Base-by-base conservation (phyloP, 208 protist species). In the Trypanosoma lewisi region DNA sequence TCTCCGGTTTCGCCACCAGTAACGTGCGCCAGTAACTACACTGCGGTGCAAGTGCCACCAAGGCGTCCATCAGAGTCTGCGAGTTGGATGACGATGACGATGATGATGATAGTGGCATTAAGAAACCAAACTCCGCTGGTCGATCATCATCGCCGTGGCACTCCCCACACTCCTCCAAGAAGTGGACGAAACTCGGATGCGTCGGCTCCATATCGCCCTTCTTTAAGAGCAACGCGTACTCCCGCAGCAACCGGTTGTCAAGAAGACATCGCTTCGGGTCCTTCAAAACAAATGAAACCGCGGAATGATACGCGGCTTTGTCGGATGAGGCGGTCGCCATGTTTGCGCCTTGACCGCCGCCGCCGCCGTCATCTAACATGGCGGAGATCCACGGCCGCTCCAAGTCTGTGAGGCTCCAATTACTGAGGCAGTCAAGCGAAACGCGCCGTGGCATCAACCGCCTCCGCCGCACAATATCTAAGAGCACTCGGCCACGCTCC, bases 91-190 rank as follows among this genome's bases (percentile, higher is more conserved):
- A 28, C 45, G n/a, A 17, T 50, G 21, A 23, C 1, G 39, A 14
- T 17, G 39, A 44, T 44, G 41, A 33, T 81, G 36, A 6, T 3
- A 36, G 17, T 0, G 55, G 52, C 60, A 94, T 27, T 12, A 84
- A 80, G 69, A 95, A 93, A 23, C 47, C 16, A 0, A 95, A 30
- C 14, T 19, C n/a, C 2, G 23, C 33, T 0, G 89, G 89, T 2
- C 64, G 53, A 25, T 88, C 82, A 19, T 36, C 56, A 17, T 52
- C 33, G 17, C 49, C 51, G 61, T 94, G 80, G 55, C 77, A 91
- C 63, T 95, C 85, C 0, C 89, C 89, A 60, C 89, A 95, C 59
- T 91, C 85, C 52, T 95, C 89, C 19, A 95, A 33, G 60, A 91
- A 95, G 28, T 78, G 53, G 4, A 73, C 12, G 62, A 95, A 95